A percentile compares a stretch with the other conserved stretches of the same genome.
Evolutionary conservation across 371 early-diverging fungal species (phyloP).

Genomic region (Haplosporangium sp.): DNA sequence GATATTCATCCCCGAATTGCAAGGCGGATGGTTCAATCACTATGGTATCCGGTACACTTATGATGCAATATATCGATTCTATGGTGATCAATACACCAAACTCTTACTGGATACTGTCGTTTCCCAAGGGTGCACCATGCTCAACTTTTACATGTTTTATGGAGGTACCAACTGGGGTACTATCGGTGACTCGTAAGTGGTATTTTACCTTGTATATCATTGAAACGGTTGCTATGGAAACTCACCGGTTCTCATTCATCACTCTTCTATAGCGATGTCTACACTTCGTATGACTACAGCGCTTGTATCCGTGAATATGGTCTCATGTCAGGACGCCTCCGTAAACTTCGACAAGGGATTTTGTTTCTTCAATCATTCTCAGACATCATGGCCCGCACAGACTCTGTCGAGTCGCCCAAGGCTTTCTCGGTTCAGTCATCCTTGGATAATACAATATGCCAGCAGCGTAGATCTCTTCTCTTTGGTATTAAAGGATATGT

Average conservation of each 20-base stretch:
- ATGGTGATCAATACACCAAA: slow-evolving; percentile 79
- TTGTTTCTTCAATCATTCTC: slow-evolving; percentile 76
- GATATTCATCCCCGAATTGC: slow-evolving; percentile 83
- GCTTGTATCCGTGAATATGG: slow-evolving; percentile 85
- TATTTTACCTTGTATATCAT: background rate
- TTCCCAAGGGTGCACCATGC: slow-evolving; percentile 79
- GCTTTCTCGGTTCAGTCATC: slow-evolving; percentile 57
- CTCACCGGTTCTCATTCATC: background rate
- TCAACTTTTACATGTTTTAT: slow-evolving; percentile 80
- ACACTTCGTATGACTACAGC: slow-evolving; percentile 84
- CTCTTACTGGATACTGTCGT: slow-evolving; percentile 70
- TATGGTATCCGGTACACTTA: slow-evolving; percentile 75
- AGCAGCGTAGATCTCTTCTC: slow-evolving; percentile 57
- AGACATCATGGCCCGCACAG: slow-evolving; percentile 68
- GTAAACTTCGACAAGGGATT: slow-evolving; percentile 72
- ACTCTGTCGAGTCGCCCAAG: slow-evolving; percentile 45
- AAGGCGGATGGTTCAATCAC: slow-evolving; percentile 88
- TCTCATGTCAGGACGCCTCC: slow-evolving; percentile 74
- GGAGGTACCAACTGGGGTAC: slow-evolving; percentile 92
- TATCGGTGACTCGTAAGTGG: slow-evolving; percentile 77
- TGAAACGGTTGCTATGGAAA: background rate
- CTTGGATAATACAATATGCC: slow-evolving; percentile 61
- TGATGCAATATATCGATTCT: slow-evolving; percentile 78
- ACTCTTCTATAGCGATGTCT: slow-evolving; percentile 68
- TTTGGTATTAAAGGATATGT: slow-evolving; percentile 47